Percentiles rank a stretch among this genome's conserved stretches.
phyloP scores from a whole-genome alignment of 164 flowering plant genomes.

The Magnolia changhungtana region DNA sequence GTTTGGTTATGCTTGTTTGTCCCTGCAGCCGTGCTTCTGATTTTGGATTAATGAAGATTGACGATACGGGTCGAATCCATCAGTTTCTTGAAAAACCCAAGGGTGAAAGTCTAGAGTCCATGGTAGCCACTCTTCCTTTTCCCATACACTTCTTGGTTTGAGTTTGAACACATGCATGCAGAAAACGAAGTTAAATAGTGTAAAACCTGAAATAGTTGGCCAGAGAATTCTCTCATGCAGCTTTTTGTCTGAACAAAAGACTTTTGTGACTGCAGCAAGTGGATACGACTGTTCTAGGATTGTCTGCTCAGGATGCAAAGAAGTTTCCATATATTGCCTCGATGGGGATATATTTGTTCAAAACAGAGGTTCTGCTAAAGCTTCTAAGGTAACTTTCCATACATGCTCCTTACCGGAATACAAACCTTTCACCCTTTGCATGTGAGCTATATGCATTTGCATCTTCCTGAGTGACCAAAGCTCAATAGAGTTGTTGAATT shows the following conservation, averaged over 20 bases:
- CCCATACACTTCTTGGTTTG: background rate
- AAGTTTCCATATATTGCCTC: slow-evolving; percentile 81
- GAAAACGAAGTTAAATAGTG: background rate
- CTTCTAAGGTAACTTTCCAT: slow-evolving; percentile 37
- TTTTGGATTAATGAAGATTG: slow-evolving; percentile 82
- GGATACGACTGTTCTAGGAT: slow-evolving; percentile 73
- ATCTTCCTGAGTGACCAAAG: background rate
- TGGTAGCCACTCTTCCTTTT: slow-evolving; percentile 44
- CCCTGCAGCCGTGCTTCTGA: slow-evolving; percentile 80
- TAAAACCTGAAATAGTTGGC: background rate
- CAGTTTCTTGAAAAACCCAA: slow-evolving; percentile 82
- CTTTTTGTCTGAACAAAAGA: background rate
- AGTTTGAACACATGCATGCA: background rate
- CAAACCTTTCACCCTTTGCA: background rate
- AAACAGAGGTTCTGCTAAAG: slow-evolving; percentile 66
- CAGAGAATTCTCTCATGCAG: background rate
- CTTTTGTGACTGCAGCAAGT: slow-evolving; percentile 53
- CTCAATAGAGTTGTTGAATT: background rate
- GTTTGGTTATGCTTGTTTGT: slow-evolving; percentile 4
- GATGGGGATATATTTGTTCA: slow-evolving; percentile 88
- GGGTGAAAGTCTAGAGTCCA: slow-evolving; percentile 61
- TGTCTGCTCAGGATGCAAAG: slow-evolving; percentile 51
- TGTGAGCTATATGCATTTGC: background rate
- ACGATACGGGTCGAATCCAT: slow-evolving; percentile 52
- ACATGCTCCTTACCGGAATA: background rate